Evolutionary conservation across 768 basidiomycete genomes (phyloP).

Genomic region (Naganishia randhawae): DNA sequence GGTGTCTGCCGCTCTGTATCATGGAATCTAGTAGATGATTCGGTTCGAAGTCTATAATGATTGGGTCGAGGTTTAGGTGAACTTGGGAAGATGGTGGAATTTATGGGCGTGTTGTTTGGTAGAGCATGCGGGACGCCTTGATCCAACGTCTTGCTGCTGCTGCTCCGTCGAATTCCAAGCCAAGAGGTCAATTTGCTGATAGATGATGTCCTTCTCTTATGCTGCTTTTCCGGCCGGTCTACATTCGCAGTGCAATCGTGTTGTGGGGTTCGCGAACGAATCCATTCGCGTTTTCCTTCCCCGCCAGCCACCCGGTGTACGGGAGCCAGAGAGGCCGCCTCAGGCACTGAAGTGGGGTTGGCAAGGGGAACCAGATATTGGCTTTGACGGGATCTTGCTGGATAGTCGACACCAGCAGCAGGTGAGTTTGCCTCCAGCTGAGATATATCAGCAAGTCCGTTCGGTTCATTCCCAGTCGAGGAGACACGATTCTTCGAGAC

Average conservation of each 20-base stretch:
- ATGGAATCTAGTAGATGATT: background rate
- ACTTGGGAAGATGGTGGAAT: background rate
- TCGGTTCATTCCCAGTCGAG: background rate
- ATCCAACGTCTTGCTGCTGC: background rate
- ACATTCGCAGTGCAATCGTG: background rate
- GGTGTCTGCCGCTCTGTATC: background rate
- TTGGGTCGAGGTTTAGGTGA: background rate
- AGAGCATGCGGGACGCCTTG: background rate
- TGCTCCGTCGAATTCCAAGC: slow-evolving; percentile 3
- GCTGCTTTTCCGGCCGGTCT: background rate
- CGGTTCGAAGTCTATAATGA: background rate
- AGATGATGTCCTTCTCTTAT: background rate
- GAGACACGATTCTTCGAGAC: background rate
- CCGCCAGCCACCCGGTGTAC: no score
- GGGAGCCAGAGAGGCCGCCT: background rate
- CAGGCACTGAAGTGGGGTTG: background rate
- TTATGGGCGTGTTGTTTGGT: background rate
- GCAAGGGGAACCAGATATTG: background rate
- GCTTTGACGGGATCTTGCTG: background rate
- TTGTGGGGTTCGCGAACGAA: background rate
- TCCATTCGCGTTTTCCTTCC: slow-evolving; percentile 6
- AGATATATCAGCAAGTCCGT: background rate
- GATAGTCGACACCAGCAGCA: background rate
- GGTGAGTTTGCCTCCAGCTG: background rate
- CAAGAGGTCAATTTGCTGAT: slow-evolving; percentile 9